Evolutionary conservation across 2,329 filamentous ascomycete genomes (phyloP).

Genomic region (Zymoseptoria passerinii): DNA sequence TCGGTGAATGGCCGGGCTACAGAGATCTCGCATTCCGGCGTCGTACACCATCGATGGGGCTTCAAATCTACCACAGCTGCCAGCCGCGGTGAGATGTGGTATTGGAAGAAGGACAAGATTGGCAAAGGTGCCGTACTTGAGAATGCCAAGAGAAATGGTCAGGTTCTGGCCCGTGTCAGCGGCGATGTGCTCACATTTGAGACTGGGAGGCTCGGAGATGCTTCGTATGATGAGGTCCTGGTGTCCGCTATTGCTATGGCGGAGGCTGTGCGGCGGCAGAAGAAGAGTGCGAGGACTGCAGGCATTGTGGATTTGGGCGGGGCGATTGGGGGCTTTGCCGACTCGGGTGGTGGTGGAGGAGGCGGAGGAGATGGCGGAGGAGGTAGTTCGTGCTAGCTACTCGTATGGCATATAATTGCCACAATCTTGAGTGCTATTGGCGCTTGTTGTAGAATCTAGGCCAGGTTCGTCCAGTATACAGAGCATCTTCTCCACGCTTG

Average conservation of each 20-base stretch:
- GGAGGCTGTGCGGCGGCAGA: slow-evolving; percentile 15
- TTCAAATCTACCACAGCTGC: slow-evolving; percentile 10
- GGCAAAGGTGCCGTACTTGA: slow-evolving; percentile 13
- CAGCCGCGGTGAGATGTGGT: slow-evolving; percentile 10
- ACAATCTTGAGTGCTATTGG: background rate
- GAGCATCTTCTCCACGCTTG: background rate
- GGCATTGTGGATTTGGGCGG: slow-evolving; percentile 11
- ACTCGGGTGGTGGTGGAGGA: slow-evolving; percentile 3
- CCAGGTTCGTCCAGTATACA: background rate
- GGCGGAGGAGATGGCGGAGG: background rate
- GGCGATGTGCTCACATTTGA: slow-evolving; percentile 17
- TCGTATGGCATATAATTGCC: background rate
- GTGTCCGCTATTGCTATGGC: slow-evolving; percentile 19
- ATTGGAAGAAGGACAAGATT: slow-evolving; percentile 16
- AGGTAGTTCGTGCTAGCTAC: background rate
- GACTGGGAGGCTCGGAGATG: slow-evolving; percentile 10
- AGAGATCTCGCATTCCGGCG: slow-evolving; percentile 9
- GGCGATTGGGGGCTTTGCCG: slow-evolving; percentile 13
- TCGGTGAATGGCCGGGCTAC: slow-evolving; percentile 10
- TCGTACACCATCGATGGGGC: slow-evolving; percentile 16
- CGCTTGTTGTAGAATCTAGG: background rate
- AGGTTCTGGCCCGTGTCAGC: slow-evolving; percentile 16
- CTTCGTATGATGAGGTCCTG: slow-evolving; percentile 17
- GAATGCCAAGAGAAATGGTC: slow-evolving; percentile 14
- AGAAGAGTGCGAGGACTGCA: slow-evolving; percentile 3